Conservation (phyloP, 768 basidiomycete species). For the Phylloporus scabripes region DNA sequence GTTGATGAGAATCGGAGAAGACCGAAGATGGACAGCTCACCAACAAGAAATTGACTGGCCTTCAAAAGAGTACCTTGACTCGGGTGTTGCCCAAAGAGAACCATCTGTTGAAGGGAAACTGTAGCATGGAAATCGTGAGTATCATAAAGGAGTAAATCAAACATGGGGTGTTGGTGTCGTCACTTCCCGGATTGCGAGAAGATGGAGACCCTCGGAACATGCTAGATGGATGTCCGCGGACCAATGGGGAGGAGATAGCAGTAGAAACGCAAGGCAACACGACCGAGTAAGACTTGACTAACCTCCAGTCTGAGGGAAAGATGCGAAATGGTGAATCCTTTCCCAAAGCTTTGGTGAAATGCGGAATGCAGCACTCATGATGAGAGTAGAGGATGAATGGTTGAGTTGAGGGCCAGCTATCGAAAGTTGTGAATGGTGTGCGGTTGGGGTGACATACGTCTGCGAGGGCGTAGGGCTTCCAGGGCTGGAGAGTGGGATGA, state of each 20-base stretch:
- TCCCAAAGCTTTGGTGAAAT: constrained; percentile 82
- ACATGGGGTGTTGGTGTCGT: not conserved
- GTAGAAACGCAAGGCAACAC: too few species aligned
- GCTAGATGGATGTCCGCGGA: not conserved
- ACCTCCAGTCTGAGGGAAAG: constrained; percentile 92
- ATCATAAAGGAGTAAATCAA: not conserved
- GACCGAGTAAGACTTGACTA: constrained; percentile 18
- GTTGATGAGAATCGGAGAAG: not conserved
- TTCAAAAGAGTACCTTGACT: constrained; percentile 91
- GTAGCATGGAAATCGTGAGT: constrained; percentile 8
- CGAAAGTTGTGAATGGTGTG: constrained; percentile 5
- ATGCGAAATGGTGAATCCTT: constrained; percentile 85
- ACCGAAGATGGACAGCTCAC: constrained; percentile 34
- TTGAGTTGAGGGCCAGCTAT: constrained; percentile 9
- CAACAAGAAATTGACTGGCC: constrained; percentile 83
- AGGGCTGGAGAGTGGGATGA: constrained; percentile 9
- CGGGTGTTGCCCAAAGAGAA: constrained; percentile 93
- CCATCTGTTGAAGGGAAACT: constrained; percentile 98
- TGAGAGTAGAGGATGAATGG: not conserved
- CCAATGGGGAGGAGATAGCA: not conserved
- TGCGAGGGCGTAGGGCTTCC: constrained; percentile 16
- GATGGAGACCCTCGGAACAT: not conserved
- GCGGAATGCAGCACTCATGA: constrained; percentile 49
- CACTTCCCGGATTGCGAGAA: not conserved
- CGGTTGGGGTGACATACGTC: constrained; percentile 19